Conservation (phyloP, 495 filamentous ascomycete species). For the Cercophora samala region DNA sequence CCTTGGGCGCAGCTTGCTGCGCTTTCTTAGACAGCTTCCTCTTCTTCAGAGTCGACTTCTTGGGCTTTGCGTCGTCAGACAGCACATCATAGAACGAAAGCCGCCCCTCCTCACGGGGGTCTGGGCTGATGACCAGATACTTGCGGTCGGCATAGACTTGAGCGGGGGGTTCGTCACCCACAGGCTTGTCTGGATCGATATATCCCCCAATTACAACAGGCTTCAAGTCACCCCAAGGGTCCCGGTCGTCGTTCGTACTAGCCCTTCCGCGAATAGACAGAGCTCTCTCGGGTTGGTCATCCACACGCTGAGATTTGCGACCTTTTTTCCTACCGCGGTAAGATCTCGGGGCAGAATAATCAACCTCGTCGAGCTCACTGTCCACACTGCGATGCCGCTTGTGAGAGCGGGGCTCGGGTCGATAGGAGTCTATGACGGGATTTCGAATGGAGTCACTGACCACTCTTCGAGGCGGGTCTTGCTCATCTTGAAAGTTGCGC, state of each 20-base stretch:
- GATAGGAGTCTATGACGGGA: not conserved
- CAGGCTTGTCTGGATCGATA: not conserved
- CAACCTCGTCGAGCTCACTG: not conserved
- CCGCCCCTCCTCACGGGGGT: constrained; percentile 11
- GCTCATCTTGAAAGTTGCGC: not conserved
- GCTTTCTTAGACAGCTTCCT: not conserved
- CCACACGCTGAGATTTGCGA: not conserved
- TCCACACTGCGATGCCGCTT: not conserved
- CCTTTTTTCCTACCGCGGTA: not conserved
- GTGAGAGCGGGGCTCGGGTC: not conserved
- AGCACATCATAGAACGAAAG: constrained; percentile 22
- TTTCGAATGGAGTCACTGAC: not conserved
- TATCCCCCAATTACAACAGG: not conserved
- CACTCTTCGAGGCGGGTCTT: not conserved
- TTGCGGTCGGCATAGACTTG: not conserved
- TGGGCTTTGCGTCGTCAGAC: not conserved
- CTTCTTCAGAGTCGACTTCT: not conserved
- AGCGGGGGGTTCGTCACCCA: not conserved
- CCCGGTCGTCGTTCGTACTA: not conserved
- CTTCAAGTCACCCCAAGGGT: not conserved
- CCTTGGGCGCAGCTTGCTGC: not conserved
- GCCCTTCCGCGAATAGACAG: not conserved
- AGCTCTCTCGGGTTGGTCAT: not conserved
- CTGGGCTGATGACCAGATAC: not conserved
- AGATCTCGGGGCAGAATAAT: not conserved